A percentile compares a stretch with the other conserved stretches of the same genome.
phyloP scores from a whole-genome alignment of 768 basidiomycete genomes.

The Candolleomyces aberdarensis region DNA sequence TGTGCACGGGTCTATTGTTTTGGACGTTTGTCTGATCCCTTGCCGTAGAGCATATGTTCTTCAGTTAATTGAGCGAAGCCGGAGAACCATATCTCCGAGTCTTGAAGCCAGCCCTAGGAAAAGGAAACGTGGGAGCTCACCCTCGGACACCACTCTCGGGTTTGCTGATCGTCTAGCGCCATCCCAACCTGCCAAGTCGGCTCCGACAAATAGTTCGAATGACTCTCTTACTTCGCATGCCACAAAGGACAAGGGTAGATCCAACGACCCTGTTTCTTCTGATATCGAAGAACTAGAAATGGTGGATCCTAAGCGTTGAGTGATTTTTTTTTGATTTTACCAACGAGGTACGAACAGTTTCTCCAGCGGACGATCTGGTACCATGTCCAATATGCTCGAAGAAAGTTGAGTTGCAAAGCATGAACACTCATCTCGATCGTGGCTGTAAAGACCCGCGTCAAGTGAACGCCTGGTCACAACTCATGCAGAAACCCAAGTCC shows the following conservation, averaged over 20 bases:
- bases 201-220: conserved; percentile 10
- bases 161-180: no score
- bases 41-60: conserved; percentile 42
- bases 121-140: conserved; percentile 34
- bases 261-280: conserved; percentile 27
- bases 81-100: conserved; percentile 1
- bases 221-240: conserved; percentile 8
- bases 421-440: conserved; percentile 69
- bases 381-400: conserved; percentile 62
- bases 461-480: conserved; percentile 38
- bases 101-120: conserved; percentile 10
- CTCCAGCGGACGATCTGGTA: conserved; percentile 39
- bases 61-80: conserved; percentile 33
- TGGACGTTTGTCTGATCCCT: conserved; percentile 1
- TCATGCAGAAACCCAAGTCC: conserved; percentile 41
- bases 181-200: no score
- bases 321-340: not conserved
- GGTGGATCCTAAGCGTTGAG: conserved; percentile 13
- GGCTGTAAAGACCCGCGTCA: conserved; percentile 41
- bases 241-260: conserved; percentile 15
- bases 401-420: conserved; percentile 39
- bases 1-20: not conserved
- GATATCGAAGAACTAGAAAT: conserved; percentile 34
- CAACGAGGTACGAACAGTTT: not conserved
- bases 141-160: not conserved